These are phyloP conservation scores for Hypoxylon sp. DNA, from an alignment of 2,329 filamentous ascomycete genomes.

Conservation along the genomic window DNA sequence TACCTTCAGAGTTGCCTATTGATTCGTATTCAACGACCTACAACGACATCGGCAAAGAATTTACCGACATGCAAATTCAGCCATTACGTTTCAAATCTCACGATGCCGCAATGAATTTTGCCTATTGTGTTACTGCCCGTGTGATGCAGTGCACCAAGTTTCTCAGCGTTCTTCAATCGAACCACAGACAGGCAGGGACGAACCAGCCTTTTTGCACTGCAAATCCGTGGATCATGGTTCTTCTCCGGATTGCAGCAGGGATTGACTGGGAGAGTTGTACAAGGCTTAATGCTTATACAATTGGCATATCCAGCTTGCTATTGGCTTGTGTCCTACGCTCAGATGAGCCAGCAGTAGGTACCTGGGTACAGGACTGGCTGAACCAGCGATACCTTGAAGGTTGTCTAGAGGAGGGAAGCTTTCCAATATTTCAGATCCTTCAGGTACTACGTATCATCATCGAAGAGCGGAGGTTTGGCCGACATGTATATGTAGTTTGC, in stretches of 20 bases:
- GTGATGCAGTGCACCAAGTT: slow-evolving; percentile 34
- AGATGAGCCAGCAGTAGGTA: slow-evolving; percentile 1
- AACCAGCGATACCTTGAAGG: slow-evolving; percentile 12
- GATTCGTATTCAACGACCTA: neutral
- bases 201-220: neutral
- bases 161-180: slow-evolving; percentile 4
- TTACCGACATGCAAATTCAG: neutral
- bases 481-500: slow-evolving; percentile 24
- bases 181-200: neutral
- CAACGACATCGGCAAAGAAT: neutral
- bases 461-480: slow-evolving; percentile 1
- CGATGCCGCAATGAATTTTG: slow-evolving; percentile 38
- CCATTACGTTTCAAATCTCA: slow-evolving; percentile 37
- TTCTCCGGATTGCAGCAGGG: slow-evolving; percentile 45
- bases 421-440: slow-evolving; percentile 16
- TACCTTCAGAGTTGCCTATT: slow-evolving; percentile 5
- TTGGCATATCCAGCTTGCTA: slow-evolving; percentile 54
- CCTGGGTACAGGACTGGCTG: slow-evolving; percentile 18
- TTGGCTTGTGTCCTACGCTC: slow-evolving; percentile 19
- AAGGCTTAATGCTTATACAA: slow-evolving; percentile 44
- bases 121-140: slow-evolving; percentile 39
- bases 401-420: slow-evolving; percentile 24
- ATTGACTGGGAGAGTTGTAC: slow-evolving; percentile 49
- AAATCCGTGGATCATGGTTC: slow-evolving; percentile 41
- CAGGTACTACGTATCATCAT: slow-evolving; percentile 24